phyloP scores from a whole-genome alignment of 2,329 filamentous ascomycete genomes.

The Coleophoma cylindrospora region DNA sequence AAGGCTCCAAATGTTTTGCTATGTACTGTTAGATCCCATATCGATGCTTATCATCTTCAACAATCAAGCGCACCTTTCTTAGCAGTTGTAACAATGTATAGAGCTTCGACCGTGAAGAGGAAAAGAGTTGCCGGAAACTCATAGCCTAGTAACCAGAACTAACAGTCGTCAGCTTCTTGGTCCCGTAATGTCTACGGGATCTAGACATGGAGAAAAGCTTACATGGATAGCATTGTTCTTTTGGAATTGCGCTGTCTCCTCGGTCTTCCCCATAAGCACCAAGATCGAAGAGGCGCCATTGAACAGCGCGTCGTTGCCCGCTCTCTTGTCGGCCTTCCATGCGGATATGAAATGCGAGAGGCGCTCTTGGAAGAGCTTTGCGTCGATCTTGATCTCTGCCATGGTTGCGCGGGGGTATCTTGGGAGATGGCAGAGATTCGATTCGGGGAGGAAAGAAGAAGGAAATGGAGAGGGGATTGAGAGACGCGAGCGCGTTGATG shows the following conservation, averaged over 20 bases:
- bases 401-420: conserved; percentile 15
- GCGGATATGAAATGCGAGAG: conserved; percentile 79
- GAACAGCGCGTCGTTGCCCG: conserved; percentile 73
- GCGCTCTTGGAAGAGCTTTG: conserved; percentile 88
- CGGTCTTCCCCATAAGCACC: conserved; percentile 91
- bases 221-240: conserved; percentile 98
- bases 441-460: background rate
- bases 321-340: conserved; percentile 95
- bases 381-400: conserved; percentile 92
- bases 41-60: background rate
- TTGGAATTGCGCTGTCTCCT: conserved; percentile 79
- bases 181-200: background rate
- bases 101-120: conserved; percentile 79
- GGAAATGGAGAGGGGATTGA: background rate
- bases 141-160: conserved; percentile 99
- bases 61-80: conserved; percentile 74
- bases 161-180: conserved; percentile 6
- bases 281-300: conserved; percentile 81
- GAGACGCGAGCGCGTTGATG: background rate
- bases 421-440: conserved; percentile 18
- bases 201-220: conserved; percentile 31
- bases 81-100: conserved; percentile 91
- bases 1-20: conserved; percentile 89
- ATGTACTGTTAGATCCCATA: conserved; percentile 26
- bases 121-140: conserved; percentile 96